Base-by-base conservation (phyloP, 805 yeast genomes). In the Schwanniomyces vanrijiae region DNA sequence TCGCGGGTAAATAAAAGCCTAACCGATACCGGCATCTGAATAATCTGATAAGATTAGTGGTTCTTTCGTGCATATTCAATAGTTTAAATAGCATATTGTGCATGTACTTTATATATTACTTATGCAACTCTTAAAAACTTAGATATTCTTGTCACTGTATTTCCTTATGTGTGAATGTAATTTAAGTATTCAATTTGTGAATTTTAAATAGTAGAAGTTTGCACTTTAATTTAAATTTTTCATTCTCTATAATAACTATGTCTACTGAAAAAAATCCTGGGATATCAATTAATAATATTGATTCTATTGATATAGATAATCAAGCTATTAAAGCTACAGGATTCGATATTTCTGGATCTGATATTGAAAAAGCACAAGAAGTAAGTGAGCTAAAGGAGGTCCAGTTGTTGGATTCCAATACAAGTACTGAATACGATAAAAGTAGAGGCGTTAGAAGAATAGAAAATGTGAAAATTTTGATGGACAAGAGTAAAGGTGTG, bases 351-450 rank as follows among this genome's bases (percentile, higher is more conserved):
- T 19, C 39, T 37, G 34, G 35, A 5, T 29, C 39, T n/a, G 39
- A 37, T 4, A 5, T 20, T n/a, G 28, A 41, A 28, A 29, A 19
- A 14, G 16, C 13, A 3, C 37, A 28, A 20, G 29, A 25, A n/a
- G 44, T 31, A 20, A 8, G n/a, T 19, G 44, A 41, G 5, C 31
- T 9, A 16, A 31, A 41, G 3, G 44, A 41, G 8, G 5, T 41
- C 3, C 44, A 31, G 5, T 11, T 41, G 20, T 10, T 41, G 13
- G 11, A 8, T 8, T 41, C 44, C 11, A 29, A 41, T 9, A 24
- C 28, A 64, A 19, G 14, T 5, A 37, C 39, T 6, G 39, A 19
- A 14, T 19, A 37, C n/a, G 25, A 11, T 13, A 37, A 37, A 20
- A 11, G 25, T 21, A 19, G 39, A 37, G 39, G 39, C 14, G 39